phyloP scores from a whole-genome alignment of 2,329 filamentous ascomycete species.

The Colletotrichum plurivorum region DNA sequence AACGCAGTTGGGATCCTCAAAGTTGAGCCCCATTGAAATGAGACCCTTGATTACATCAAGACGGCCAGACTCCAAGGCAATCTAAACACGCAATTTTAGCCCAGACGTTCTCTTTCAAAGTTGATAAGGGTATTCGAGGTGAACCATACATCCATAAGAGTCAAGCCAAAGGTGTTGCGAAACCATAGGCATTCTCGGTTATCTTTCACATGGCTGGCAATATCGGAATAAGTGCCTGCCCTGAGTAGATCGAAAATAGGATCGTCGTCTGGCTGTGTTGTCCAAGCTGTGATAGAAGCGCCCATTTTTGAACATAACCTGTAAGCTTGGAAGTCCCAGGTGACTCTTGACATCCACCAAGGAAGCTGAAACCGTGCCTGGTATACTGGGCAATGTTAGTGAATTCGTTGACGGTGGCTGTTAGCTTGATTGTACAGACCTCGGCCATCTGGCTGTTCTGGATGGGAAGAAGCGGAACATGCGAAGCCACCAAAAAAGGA shows the following conservation, averaged over 20 bases:
- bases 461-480: background rate
- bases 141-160: slow-evolving; percentile 7
- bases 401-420: background rate
- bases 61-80: background rate
- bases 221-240: rapidly evolving
- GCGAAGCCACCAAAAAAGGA: background rate
- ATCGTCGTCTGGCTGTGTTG: background rate
- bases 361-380: slow-evolving; percentile 19
- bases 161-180: rapidly evolving
- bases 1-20: too few species aligned
- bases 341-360: slow-evolving; percentile 1
- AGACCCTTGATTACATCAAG: background rate
- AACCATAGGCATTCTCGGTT: background rate
- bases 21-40: background rate
- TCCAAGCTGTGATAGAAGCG: slow-evolving; percentile 1
- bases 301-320: background rate
- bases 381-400: background rate
- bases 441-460: background rate
- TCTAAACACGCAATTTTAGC: too few species aligned
- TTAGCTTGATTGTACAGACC: background rate
- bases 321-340: slow-evolving; percentile 14
- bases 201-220: background rate
- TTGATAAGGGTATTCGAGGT: too few species aligned
- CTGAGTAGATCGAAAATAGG: rapidly evolving
- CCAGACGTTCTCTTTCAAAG: too few species aligned